A percentile compares a stretch with the other conserved stretches of the same genome.
Evolutionary conservation across 2,329 filamentous ascomycete genomes (phyloP).

Genomic region (Aspergillus versicolor): DNA sequence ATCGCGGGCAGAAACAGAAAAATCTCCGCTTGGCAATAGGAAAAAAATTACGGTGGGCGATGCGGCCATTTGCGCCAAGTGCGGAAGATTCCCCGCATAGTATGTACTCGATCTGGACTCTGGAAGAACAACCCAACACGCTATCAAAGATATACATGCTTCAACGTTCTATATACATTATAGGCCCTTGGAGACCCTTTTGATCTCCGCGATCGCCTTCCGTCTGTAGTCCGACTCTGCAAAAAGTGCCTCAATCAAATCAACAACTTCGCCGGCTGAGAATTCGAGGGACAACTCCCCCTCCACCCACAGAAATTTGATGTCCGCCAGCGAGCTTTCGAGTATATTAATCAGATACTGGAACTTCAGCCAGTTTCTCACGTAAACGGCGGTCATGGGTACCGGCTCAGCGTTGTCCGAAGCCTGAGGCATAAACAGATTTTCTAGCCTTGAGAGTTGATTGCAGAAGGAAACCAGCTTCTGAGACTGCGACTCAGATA

Average conservation of each 20-base stretch:
- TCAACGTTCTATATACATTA: background rate
- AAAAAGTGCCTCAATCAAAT: conserved; percentile 64
- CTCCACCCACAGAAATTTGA: conserved; percentile 65
- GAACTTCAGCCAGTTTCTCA: conserved; percentile 64
- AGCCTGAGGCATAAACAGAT: conserved; percentile 54
- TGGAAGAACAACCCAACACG: background rate
- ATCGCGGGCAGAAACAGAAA: conserved; percentile 15
- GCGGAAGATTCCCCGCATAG: conserved; percentile 30
- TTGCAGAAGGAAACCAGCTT: conserved; percentile 59
- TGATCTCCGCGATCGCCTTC: conserved; percentile 59
- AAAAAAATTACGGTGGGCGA: conserved; percentile 42
- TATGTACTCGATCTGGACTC: background rate
- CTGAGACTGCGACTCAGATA: conserved; percentile 62
- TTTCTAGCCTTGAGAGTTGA: conserved; percentile 54
- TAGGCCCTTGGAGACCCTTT: conserved; percentile 31
- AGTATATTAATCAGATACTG: conserved; percentile 64
- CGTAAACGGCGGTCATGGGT: conserved; percentile 61
- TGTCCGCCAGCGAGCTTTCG: conserved; percentile 63
- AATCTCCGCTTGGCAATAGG: conserved; percentile 23
- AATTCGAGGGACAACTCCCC: conserved; percentile 65
- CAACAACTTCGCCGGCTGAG: conserved; percentile 60
- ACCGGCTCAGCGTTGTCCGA: conserved; percentile 35
- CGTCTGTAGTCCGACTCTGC: conserved; percentile 61
- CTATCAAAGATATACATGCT: conserved; percentile 1
- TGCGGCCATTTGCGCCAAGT: conserved; percentile 42